phyloP scores from a whole-genome alignment of 371 early-diverging fungal species.

The Saksenaea oblongispora region DNA sequence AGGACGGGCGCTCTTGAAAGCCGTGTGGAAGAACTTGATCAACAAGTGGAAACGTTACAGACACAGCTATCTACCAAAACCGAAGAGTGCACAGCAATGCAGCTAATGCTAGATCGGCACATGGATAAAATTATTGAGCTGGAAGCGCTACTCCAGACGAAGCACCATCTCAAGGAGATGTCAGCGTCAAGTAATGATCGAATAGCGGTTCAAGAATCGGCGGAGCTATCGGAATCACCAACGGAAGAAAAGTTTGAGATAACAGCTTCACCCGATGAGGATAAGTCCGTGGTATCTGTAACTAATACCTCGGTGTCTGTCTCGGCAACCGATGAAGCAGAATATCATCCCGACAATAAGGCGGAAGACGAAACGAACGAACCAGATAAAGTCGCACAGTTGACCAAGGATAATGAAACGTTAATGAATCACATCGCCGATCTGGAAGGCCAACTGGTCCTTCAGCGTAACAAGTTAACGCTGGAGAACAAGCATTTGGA shows the following conservation, averaged over 20 bases:
- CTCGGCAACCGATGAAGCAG: background rate
- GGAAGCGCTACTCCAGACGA: conserved; percentile 3
- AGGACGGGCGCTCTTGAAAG: background rate
- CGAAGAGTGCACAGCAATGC: conserved; percentile 5
- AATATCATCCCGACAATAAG: background rate
- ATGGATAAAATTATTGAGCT: conserved; percentile 5
- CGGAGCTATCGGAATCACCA: background rate
- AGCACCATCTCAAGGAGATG: background rate
- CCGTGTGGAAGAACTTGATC: background rate
- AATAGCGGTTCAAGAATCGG: background rate
- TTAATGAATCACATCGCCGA: conserved; percentile 34
- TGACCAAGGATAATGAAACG: conserved; percentile 39
- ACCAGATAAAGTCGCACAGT: conserved; percentile 20
- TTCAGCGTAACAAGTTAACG: conserved; percentile 37
- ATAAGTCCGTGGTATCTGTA: too few species aligned
- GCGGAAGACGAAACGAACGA: conserved; percentile 6
- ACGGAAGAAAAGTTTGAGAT: background rate
- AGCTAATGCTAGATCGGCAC: conserved; percentile 11
- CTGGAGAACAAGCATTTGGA: conserved; percentile 46
- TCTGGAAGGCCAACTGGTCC: conserved; percentile 39
- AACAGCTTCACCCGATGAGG: too few species aligned
- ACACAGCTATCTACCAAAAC: background rate
- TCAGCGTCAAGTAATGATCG: too few species aligned
- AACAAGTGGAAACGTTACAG: background rate
- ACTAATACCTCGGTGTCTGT: too few species aligned